Percentiles rank a stretch among this genome's conserved stretches.
Conservation (phyloP, 352 stramenopile genomes). For the Globisporangium paddicum region DNA sequence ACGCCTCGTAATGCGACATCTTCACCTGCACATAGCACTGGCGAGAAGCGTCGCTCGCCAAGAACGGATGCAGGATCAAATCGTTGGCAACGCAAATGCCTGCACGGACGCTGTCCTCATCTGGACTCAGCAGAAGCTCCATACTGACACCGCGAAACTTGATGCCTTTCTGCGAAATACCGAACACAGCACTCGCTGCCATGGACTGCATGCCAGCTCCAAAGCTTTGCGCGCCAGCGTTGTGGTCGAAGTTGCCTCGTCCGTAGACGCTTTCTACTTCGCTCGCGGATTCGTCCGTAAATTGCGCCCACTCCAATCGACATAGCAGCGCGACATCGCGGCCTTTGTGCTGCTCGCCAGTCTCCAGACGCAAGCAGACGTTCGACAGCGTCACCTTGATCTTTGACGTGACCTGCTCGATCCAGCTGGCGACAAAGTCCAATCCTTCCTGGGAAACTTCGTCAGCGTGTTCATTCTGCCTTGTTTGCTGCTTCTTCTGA, state of each 20-base stretch:
- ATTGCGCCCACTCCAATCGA: constrained; percentile 74
- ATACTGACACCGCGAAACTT: constrained; percentile 83
- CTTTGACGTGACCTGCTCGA: constrained; percentile 87
- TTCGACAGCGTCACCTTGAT: constrained; percentile 89
- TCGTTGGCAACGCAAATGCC: constrained; percentile 26
- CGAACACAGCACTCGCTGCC: constrained; percentile 73
- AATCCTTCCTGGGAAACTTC: constrained; percentile 86
- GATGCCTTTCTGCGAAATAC: constrained; percentile 81
- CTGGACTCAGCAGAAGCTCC: constrained; percentile 65
- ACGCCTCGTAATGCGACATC: constrained; percentile 67
- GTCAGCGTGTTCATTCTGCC: constrained; percentile 43
- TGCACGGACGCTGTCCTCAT: constrained; percentile 29
- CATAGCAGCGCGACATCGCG: constrained; percentile 69
- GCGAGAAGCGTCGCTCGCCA: constrained; percentile 54
- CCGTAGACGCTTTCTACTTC: constrained; percentile 75
- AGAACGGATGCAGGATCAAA: constrained; percentile 56
- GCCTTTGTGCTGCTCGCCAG: constrained; percentile 47
- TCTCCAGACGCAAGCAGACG: constrained; percentile 76
- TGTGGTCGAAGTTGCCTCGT: constrained; percentile 29
- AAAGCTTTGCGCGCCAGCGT: constrained; percentile 29
- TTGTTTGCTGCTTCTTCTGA: constrained; percentile 11
- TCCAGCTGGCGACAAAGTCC: constrained; percentile 88
- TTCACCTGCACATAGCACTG: constrained; percentile 85
- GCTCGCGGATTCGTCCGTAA: constrained; percentile 78
- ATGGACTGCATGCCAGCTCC: constrained; percentile 61